Conservation (phyloP, 1,284 basidiomycete species). For the Rhizopogon parksii region DNA sequence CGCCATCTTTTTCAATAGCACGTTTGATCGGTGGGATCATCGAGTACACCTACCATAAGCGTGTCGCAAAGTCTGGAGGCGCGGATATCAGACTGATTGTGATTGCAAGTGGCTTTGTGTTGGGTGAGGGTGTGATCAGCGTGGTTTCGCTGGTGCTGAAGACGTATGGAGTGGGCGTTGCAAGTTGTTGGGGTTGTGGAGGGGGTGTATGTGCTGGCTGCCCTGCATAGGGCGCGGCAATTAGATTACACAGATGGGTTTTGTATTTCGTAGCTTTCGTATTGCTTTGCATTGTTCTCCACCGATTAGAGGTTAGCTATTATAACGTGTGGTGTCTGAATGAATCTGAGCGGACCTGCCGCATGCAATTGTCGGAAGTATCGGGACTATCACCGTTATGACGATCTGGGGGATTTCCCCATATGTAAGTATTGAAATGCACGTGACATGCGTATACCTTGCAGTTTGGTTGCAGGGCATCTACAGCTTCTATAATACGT, state of each 20-base stretch:
- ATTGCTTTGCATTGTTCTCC: background rate
- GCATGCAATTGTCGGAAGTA: too few relatives aligned
- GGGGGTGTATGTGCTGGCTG: conserved; percentile 68
- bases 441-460: too few relatives aligned
- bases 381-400: too few relatives aligned
- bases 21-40: conserved; percentile 83
- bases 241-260: background rate
- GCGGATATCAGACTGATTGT: conserved; percentile 76
- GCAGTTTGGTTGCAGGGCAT: too few relatives aligned
- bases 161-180: conserved; percentile 65
- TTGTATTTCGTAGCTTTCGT: background rate
- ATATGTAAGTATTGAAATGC: too few relatives aligned
- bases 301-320: too few relatives aligned
- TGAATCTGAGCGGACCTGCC: too few relatives aligned
- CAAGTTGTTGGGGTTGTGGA: conserved; percentile 81
- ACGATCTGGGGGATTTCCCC: too few relatives aligned
- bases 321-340: too few relatives aligned
- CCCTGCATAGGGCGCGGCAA: conserved; percentile 29
- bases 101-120: conserved; percentile 89
- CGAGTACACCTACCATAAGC: conserved; percentile 62
- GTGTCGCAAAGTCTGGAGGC: conserved; percentile 39
- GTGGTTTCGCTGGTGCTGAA: conserved; percentile 73
- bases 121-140: conserved; percentile 90
- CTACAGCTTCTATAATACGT: too few relatives aligned
- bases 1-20: conserved; percentile 91